These are phyloP conservation scores for Isoetes engelmannii DNA, from an alignment of 83 land plant genomes.

Conservation along the genomic window DNA sequence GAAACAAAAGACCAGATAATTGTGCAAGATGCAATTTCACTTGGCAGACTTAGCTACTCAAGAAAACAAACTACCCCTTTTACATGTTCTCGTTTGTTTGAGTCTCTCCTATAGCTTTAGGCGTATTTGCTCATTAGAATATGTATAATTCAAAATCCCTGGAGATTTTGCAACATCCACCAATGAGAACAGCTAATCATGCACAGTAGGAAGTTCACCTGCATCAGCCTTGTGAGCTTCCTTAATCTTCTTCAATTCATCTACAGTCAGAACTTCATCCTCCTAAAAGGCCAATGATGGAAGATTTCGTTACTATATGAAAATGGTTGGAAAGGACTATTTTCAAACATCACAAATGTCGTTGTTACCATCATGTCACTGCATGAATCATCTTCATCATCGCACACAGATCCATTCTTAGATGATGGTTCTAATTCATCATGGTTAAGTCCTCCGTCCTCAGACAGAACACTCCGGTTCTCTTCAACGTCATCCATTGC, in stretches of 20 bases:
- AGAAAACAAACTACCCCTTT: too few species aligned
- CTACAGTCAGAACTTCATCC: slow-evolving; percentile 52
- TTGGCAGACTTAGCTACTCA: too few species aligned
- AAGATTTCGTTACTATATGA: neutral
- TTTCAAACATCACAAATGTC: neutral
- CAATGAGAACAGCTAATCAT: too few species aligned
- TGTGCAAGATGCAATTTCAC: too few species aligned
- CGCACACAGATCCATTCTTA: slow-evolving; percentile 30
- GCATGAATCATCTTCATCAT: slow-evolving; percentile 42
- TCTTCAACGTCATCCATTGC: slow-evolving; percentile 31
- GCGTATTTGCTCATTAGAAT: too few species aligned
- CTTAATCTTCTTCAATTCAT: slow-evolving; percentile 59
- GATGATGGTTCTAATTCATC: slow-evolving; percentile 15
- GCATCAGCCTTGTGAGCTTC: slow-evolving; percentile 75
- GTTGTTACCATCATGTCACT: slow-evolving; percentile 36
- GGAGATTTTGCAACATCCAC: too few species aligned
- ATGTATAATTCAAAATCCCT: too few species aligned
- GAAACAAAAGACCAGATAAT: neutral
- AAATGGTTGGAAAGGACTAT: too few species aligned
- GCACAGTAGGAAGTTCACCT: slow-evolving; percentile 22
- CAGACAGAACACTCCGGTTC: slow-evolving; percentile 61
- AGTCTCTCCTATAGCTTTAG: too few species aligned
- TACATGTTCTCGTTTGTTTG: too few species aligned
- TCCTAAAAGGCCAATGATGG: slow-evolving; percentile 32
- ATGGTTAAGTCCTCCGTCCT: slow-evolving; percentile 18